A percentile compares a stretch with the other conserved stretches of the same genome.
Conservation (phyloP, 2,329 filamentous ascomycete species). For the Arachnomyces sp. region DNA sequence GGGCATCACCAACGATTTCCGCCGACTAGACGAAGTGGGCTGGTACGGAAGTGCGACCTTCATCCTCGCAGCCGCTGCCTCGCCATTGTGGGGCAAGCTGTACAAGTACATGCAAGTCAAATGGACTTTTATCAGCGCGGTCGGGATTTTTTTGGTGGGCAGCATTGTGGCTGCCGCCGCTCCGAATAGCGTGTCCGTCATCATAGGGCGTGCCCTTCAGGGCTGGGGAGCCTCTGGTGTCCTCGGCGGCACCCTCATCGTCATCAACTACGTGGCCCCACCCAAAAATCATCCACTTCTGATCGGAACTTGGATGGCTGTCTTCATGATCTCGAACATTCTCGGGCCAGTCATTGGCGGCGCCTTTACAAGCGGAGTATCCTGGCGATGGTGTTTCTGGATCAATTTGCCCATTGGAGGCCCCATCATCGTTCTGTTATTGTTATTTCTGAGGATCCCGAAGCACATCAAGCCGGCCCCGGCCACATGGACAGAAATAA, state of each 20-base stretch:
- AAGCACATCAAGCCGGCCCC: slow-evolving; percentile 9
- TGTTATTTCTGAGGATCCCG: slow-evolving; percentile 8
- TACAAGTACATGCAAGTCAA: slow-evolving; percentile 12
- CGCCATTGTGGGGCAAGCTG: slow-evolving; percentile 13
- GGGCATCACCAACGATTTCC: slow-evolving; percentile 6
- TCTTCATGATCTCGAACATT: slow-evolving; percentile 13
- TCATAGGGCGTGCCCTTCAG: slow-evolving; percentile 6
- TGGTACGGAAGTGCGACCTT: slow-evolving; percentile 12
- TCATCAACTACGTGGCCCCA: slow-evolving; percentile 10
- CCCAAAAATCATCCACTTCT: slow-evolving; percentile 9
- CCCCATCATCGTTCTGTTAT: slow-evolving; percentile 7
- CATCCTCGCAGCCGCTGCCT: slow-evolving; percentile 9
- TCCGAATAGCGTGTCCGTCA: slow-evolving; percentile 3
- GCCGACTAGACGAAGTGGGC: slow-evolving; percentile 5
- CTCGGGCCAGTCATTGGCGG: slow-evolving; percentile 13
- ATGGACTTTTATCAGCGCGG: slow-evolving; percentile 7
- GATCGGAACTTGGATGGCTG: slow-evolving; percentile 11
- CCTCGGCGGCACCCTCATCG: slow-evolving; percentile 7
- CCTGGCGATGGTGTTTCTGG: slow-evolving; percentile 14
- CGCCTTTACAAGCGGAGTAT: slow-evolving; percentile 12
- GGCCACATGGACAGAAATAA: slow-evolving; percentile 9
- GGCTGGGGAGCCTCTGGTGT: slow-evolving; percentile 5
- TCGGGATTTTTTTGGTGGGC: slow-evolving; percentile 9
- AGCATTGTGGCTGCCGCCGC: slow-evolving; percentile 5
- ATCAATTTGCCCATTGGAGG: slow-evolving; percentile 11